A percentile compares a stretch with the other conserved stretches of the same genome.
Conservation (phyloP, 176 grass and related monocot genomes). For the Zoysia japonica region DNA sequence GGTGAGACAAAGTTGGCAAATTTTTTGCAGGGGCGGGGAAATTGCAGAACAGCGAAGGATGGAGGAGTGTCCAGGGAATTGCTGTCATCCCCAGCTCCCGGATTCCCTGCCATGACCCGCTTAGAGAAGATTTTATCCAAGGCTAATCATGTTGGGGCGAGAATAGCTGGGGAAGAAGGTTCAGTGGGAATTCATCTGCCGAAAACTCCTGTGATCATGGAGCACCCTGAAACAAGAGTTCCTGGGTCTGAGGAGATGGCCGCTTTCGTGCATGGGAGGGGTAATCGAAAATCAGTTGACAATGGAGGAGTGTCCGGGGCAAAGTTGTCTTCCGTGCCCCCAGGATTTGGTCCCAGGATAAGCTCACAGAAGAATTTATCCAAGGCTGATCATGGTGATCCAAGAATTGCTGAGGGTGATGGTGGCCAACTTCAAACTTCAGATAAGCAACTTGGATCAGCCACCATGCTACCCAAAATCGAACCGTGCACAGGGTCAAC, state of each 20-base stretch:
- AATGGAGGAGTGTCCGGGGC: not conserved
- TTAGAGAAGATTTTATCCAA: not conserved
- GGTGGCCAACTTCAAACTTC: not conserved
- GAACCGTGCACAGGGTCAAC: not conserved
- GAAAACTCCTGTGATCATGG: not conserved
- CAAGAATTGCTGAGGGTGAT: not conserved
- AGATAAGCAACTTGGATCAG: not conserved
- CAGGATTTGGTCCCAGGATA: not conserved
- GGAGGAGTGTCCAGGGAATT: not conserved
- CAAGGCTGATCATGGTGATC: slow-evolving; percentile 3
- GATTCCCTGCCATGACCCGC: not conserved
- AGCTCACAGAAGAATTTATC: not conserved
- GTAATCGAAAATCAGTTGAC: not conserved
- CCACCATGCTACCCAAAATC: not conserved
- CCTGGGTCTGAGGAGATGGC: not conserved
- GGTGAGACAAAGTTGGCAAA: not conserved
- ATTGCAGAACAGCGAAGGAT: not conserved
- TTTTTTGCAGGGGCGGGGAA: not conserved
- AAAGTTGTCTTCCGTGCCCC: not conserved
- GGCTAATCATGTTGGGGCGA: not conserved
- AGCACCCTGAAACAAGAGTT: not conserved
- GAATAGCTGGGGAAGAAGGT: not conserved
- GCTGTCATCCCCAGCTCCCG: not conserved
- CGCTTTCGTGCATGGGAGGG: not conserved
- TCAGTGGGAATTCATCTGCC: not conserved